Conservation (phyloP, 768 basidiomycete species). For the Crassisporium funariophilum region DNA sequence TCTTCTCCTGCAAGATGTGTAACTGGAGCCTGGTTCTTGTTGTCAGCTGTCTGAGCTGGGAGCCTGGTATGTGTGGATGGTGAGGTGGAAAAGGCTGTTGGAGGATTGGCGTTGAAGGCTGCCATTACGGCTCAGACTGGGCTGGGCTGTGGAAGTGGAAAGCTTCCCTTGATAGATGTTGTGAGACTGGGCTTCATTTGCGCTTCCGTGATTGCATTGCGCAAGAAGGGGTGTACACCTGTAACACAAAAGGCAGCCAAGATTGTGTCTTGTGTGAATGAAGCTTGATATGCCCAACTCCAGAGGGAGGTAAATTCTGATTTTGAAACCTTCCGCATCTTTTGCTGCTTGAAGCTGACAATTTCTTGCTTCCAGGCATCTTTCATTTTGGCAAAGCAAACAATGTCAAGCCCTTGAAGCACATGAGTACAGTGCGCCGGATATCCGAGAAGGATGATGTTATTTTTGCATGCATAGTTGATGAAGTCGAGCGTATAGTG, state of each 20-base stretch:
- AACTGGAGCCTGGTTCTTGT: slow-evolving; percentile 2
- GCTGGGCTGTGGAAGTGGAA: slow-evolving; percentile 27
- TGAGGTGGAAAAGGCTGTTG: slow-evolving; percentile 6
- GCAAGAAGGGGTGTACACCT: slow-evolving; percentile 31
- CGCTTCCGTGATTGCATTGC: slow-evolving; percentile 20
- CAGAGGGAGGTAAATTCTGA: slow-evolving; percentile 30
- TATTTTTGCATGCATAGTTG: slow-evolving; percentile 29
- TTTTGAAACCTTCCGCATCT: slow-evolving; percentile 20
- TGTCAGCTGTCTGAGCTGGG: not conserved
- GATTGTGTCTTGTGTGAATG: slow-evolving; percentile 30
- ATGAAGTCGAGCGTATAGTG: slow-evolving; percentile 38
- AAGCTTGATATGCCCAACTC: slow-evolving; percentile 20
- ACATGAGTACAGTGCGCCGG: slow-evolving; percentile 41
- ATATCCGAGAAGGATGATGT: slow-evolving; percentile 40
- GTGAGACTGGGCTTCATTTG: slow-evolving; percentile 30
- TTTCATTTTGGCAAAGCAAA: slow-evolving; percentile 42
- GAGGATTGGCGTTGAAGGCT: slow-evolving; percentile 10
- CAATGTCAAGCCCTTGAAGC: slow-evolving; percentile 44
- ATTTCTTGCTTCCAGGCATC: slow-evolving; percentile 23
- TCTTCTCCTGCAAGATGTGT: not conserved
- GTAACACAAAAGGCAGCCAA: slow-evolving; percentile 32
- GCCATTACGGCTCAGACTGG: slow-evolving; percentile 22
- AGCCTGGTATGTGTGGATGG: slow-evolving; percentile 17
- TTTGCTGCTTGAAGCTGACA: slow-evolving; percentile 22
- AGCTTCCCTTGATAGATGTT: slow-evolving; percentile 25